phyloP scores from a whole-genome alignment of 2,329 filamentous ascomycete genomes.

The Penicillium freii region DNA sequence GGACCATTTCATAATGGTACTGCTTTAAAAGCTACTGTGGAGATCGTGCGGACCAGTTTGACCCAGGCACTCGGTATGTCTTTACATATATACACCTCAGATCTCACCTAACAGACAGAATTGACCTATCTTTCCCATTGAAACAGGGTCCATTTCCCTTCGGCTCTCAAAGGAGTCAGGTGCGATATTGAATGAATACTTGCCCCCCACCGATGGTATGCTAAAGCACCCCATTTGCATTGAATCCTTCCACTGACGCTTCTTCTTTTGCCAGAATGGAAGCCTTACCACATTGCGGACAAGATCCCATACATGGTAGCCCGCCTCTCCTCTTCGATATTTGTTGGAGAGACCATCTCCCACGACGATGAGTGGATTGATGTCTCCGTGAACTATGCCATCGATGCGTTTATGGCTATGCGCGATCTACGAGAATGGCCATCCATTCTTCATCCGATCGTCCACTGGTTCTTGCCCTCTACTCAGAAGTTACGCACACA shows the following conservation, averaged over 20 bases:
- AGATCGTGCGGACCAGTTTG: constrained; percentile 31
- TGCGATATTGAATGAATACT: constrained; percentile 22
- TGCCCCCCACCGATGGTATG: constrained; percentile 28
- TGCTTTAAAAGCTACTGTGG: constrained; percentile 15
- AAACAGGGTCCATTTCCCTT: constrained; percentile 25
- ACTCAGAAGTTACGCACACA: constrained; percentile 41
- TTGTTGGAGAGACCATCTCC: constrained; percentile 24
- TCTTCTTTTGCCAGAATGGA: constrained; percentile 49
- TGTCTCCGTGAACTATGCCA: constrained; percentile 27
- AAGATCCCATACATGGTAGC: constrained; percentile 54
- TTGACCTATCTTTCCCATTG: neutral
- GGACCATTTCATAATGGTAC: constrained; percentile 27
- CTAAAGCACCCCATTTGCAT: neutral
- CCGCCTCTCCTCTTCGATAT: constrained; percentile 50
- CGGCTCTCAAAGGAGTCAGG: constrained; percentile 30
- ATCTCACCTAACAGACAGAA: neutral
- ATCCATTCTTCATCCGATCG: constrained; percentile 41
- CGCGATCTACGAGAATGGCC: constrained; percentile 47
- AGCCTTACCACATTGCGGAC: constrained; percentile 52
- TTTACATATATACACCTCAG: neutral
- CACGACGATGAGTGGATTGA: constrained; percentile 28
- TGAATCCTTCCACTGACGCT: constrained; percentile 3
- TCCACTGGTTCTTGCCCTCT: constrained; percentile 47
- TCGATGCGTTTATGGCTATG: constrained; percentile 26
- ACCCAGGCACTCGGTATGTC: constrained; percentile 31